phyloP scores from a whole-genome alignment of 306 rosid genomes.

The Cucumis hystrix region DNA sequence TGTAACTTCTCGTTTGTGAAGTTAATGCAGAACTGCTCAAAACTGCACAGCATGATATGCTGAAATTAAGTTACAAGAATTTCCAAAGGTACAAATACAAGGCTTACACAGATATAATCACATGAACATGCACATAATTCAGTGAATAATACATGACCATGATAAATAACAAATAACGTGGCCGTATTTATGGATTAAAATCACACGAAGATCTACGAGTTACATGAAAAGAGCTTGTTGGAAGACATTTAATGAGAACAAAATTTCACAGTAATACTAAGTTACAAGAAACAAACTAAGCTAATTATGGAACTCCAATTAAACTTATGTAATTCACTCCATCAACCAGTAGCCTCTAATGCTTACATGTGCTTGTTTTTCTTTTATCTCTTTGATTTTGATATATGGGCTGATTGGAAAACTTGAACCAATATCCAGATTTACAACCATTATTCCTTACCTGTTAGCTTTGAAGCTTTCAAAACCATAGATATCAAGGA shows the following conservation, averaged over 20 bases:
- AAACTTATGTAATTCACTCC: not conserved
- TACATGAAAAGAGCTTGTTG: not conserved
- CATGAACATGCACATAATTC: not conserved
- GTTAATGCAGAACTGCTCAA: conserved; percentile 98
- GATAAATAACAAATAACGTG: not conserved
- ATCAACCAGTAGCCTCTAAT: not conserved
- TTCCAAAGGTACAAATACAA: conserved; percentile 17
- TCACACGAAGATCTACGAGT: not conserved
- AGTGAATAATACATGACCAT: not conserved
- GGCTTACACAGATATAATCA: not conserved
- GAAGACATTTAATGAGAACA: not conserved
- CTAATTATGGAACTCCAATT: not conserved
- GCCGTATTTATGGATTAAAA: not conserved
- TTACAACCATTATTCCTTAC: conserved; percentile 29
- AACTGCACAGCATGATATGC: conserved; percentile 59
- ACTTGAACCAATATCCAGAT: not conserved
- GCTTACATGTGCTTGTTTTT: not conserved
- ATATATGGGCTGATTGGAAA: not conserved
- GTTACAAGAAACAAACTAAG: not conserved
- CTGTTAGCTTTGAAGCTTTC: conserved; percentile 96
- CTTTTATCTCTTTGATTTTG: not conserved
- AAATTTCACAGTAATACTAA: not conserved
- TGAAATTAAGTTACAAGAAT: conserved; percentile 39
- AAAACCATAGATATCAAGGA: conserved; percentile 95
- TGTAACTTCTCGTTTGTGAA: conserved; percentile 97